phyloP scores from a whole-genome alignment of 2,329 filamentous ascomycete species.

The Macrophomina tecta region DNA sequence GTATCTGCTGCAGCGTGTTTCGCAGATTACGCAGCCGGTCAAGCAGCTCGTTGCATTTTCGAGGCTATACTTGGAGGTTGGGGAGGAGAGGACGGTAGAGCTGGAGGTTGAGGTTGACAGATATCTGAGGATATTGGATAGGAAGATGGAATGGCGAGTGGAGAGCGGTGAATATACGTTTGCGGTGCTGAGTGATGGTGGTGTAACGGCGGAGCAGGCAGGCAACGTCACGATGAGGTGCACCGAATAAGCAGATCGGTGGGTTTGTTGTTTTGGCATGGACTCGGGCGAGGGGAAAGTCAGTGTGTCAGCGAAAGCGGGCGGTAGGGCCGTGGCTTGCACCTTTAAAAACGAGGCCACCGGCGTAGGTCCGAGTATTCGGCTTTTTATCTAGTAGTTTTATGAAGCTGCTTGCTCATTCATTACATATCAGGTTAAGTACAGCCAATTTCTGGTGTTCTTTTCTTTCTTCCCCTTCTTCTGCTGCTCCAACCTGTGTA shows the following conservation, averaged over 20 bases:
- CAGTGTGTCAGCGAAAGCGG: no score
- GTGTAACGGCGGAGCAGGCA: slow-evolving; percentile 41
- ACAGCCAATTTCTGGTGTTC: no score
- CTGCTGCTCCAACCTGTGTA: no score
- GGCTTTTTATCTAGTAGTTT: no score
- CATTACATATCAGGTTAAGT: no score
- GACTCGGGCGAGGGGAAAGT: no score
- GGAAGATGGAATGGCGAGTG: slow-evolving; percentile 51
- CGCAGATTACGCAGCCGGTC: slow-evolving; percentile 50
- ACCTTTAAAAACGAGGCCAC: no score
- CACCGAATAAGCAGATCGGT: slow-evolving; percentile 30
- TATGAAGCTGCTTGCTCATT: no score
- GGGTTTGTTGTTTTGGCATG: not conserved
- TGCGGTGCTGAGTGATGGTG: slow-evolving; percentile 50
- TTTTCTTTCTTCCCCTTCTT: no score
- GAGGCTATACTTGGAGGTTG: slow-evolving; percentile 46
- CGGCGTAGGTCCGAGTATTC: no score
- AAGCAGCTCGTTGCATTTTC: slow-evolving; percentile 53
- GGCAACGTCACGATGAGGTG: slow-evolving; percentile 50
- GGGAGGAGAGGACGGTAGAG: slow-evolving; percentile 39
- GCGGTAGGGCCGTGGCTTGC: no score
- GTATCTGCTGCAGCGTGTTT: slow-evolving; percentile 50
- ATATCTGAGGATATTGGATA: slow-evolving; percentile 52
- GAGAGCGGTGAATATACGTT: slow-evolving; percentile 53
- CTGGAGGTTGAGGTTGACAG: slow-evolving; percentile 50